These are phyloP conservation scores for Panaeolus papilionaceus DNA, from an alignment of 768 basidiomycete species.

Conservation along the genomic window DNA sequence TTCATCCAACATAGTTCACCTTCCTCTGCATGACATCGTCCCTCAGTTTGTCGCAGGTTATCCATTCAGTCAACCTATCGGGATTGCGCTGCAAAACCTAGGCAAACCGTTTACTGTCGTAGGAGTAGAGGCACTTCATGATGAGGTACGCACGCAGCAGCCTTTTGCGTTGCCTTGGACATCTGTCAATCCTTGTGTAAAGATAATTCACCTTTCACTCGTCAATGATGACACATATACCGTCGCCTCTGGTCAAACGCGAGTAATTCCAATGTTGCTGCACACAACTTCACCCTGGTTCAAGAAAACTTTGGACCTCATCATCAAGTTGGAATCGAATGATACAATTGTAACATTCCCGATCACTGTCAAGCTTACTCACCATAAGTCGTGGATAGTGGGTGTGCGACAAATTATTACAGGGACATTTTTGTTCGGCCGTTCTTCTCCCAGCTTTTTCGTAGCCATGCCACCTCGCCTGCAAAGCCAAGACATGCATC, in stretches of 20 bases:
- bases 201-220: background rate
- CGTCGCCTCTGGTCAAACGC: slow-evolving; percentile 52
- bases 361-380: slow-evolving; percentile 50
- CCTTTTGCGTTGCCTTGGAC: background rate
- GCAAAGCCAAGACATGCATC: slow-evolving; percentile 40
- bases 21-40: slow-evolving; percentile 58
- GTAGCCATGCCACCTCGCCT: slow-evolving; percentile 56
- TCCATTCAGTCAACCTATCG: slow-evolving; percentile 74
- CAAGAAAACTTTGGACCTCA: slow-evolving; percentile 39
- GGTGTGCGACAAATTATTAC: slow-evolving; percentile 45
- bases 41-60: slow-evolving; percentile 79
- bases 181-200: background rate
- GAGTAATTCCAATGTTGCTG: slow-evolving; percentile 60
- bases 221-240: background rate
- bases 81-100: slow-evolving; percentile 63
- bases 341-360: slow-evolving; percentile 31
- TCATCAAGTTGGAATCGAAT: slow-evolving; percentile 43
- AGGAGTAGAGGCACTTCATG: slow-evolving; percentile 16
- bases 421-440: slow-evolving; percentile 64
- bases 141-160: slow-evolving; percentile 18
- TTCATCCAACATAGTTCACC: slow-evolving; percentile 40
- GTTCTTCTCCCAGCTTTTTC: slow-evolving; percentile 63
- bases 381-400: slow-evolving; percentile 40
- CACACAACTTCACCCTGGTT: slow-evolving; percentile 46
- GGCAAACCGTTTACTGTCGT: background rate